Conservation (phyloP, 495 filamentous ascomycete species). For the Penicillium chermesinum region DNA sequence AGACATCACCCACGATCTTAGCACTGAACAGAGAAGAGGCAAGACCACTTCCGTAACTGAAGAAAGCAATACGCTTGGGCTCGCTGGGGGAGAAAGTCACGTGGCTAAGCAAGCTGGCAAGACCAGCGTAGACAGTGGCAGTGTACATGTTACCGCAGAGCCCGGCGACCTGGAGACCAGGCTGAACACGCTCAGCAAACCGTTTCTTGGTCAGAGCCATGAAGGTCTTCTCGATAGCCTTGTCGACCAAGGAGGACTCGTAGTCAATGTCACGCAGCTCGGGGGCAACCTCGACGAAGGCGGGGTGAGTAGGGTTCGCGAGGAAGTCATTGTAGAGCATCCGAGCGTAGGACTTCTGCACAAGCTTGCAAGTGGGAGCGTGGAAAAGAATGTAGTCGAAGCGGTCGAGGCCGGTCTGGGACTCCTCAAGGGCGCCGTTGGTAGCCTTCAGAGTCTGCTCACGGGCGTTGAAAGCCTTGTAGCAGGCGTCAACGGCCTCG, state of each 20-base stretch:
- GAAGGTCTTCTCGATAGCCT: constrained; percentile 94
- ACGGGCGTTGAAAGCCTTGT: constrained; percentile 88
- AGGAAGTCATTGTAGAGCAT: constrained; percentile 97
- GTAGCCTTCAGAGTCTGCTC: constrained; percentile 63
- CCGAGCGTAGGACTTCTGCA: constrained; percentile 90
- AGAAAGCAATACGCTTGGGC: constrained; percentile 85
- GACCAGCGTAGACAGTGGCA: constrained; percentile 84
- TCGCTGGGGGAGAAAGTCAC: constrained; percentile 62
- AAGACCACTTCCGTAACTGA: constrained; percentile 93
- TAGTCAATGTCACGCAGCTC: constrained; percentile 85
- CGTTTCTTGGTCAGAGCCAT: constrained; percentile 94
- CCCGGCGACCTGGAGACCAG: constrained; percentile 79
- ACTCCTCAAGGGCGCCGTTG: constrained; percentile 49
- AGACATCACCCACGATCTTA: constrained; percentile 73
- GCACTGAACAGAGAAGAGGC: constrained; percentile 87
- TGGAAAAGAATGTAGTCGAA: constrained; percentile 98
- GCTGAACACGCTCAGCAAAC: constrained; percentile 81
- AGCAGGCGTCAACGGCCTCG: constrained; percentile 90
- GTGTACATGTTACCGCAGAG: constrained; percentile 99
- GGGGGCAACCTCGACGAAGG: constrained; percentile 80
- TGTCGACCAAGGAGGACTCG: constrained; percentile 79
- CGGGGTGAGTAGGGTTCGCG: constrained; percentile 63
- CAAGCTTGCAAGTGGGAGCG: constrained; percentile 95
- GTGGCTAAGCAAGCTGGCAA: constrained; percentile 72
- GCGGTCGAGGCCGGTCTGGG: constrained; percentile 72